phyloP scores from a whole-genome alignment of 495 filamentous ascomycete genomes.

The Physcia stellaris region DNA sequence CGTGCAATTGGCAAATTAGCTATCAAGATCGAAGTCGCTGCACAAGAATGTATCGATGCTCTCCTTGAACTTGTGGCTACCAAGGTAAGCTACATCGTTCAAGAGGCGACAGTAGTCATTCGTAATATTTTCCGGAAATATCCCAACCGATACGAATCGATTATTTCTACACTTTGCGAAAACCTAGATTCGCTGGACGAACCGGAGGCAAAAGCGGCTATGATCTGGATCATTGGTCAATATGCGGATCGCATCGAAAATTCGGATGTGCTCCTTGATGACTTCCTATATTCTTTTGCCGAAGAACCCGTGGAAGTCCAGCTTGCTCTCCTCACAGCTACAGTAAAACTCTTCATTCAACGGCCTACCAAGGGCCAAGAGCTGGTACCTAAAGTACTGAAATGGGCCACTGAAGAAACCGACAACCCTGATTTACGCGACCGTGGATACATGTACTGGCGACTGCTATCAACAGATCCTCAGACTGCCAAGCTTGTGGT shows the following conservation, averaged over 20 bases:
- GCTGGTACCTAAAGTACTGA: constrained; percentile 87
- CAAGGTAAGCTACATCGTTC: constrained; percentile 99
- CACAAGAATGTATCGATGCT: constrained; percentile 79
- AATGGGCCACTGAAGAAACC: constrained; percentile 98
- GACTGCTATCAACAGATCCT: constrained; percentile 87
- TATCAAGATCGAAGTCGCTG: constrained; percentile 96
- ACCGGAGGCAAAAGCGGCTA: constrained; percentile 97
- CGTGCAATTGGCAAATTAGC: constrained; percentile 95
- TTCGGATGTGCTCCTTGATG: constrained; percentile 81
- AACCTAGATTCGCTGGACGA: constrained; percentile 95
- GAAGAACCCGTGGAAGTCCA: constrained; percentile 95
- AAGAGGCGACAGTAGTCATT: constrained; percentile 99
- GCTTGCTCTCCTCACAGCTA: constrained; percentile 85
- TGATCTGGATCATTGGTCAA: constrained; percentile 99
- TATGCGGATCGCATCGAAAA: constrained; percentile 97
- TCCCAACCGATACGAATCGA: constrained; percentile 94
- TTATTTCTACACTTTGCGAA: constrained; percentile 89
- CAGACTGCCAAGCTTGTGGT: constrained; percentile 74
- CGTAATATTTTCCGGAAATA: constrained; percentile 99
- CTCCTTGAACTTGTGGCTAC: constrained; percentile 88
- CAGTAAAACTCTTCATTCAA: constrained; percentile 96
- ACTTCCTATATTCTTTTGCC: constrained; percentile 84
- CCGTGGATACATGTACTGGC: constrained; percentile 98
- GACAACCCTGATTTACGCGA: constrained; percentile 96
- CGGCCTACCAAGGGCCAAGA: constrained; percentile 89